Evolutionary conservation across 139 green algal species (phyloP).

Genomic region (Desmodesmus armatus): DNA sequence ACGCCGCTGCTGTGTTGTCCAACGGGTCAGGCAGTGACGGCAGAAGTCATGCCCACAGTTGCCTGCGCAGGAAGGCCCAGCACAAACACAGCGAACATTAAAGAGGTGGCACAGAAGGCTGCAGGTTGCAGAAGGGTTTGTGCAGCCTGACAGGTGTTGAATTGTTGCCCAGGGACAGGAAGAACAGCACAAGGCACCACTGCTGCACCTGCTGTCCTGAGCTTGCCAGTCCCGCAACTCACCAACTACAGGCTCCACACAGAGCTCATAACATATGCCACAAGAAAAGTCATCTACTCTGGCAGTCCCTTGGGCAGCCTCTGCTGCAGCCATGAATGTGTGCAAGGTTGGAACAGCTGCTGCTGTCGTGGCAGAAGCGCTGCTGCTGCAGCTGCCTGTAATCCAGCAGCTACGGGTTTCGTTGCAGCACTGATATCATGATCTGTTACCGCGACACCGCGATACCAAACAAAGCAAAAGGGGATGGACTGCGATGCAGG

Average conservation of each 20-base stretch:
- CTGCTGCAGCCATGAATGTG: no score
- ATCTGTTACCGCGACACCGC: no score
- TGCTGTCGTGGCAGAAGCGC: no score
- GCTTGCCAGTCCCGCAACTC: background rate
- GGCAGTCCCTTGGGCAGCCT: no score
- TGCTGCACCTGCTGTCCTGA: background rate
- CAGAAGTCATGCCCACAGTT: constrained; percentile 45
- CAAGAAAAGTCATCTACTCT: no score
- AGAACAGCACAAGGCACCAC: background rate
- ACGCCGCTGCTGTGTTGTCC: constrained; percentile 11
- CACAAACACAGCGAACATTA: background rate
- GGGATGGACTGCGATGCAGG: no score
- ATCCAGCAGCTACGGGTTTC: no score
- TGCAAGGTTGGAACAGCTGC: no score
- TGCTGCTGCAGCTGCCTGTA: no score
- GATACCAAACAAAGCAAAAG: no score
- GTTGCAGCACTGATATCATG: no score
- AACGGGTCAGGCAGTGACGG: constrained; percentile 23
- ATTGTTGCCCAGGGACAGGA: background rate
- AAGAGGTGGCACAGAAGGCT: background rate
- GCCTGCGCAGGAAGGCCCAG: constrained; percentile 14
- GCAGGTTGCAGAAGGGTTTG: background rate
- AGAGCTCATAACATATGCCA: constrained; percentile 37
- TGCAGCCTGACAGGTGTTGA: background rate
- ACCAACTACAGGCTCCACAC: constrained; percentile 38